Base-by-base conservation (phyloP, 2,329 filamentous ascomycete species). In the Colletotrichum nymphaeae region DNA sequence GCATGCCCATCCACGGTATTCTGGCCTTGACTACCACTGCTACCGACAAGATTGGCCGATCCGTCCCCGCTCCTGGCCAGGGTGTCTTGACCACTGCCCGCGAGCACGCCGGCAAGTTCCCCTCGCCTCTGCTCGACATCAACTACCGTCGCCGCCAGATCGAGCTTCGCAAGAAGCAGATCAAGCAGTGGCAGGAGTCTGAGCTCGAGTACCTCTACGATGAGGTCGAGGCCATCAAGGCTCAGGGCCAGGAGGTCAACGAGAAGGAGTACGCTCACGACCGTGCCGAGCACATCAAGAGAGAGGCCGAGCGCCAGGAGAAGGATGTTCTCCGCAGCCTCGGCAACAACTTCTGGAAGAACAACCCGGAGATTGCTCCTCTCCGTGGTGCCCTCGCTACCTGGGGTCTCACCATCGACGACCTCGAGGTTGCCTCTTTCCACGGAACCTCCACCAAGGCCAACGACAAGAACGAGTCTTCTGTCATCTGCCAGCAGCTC, bases 401-500 rank as follows among this genome's bases (percentile, higher is more conserved):
- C 12, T 99, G 97, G 97, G 97, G 96, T 81, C 93, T 99, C 69
- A 98, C 97, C 14, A 94, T 99, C 76, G 97, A 99, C 80, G 97
- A 99, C 79, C 91, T 99, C 46, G 93, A 89, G 78, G 95, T 99
- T 75, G 96, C 97, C 19, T 98, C 97, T 16, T 98, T 98, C 94
- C 97, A 99, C 87, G 97, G 97, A 80, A 99, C 97, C 53, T 98
- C 97, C 1, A 99, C 97, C 76, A 95, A 97, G 81, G 97, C 97
- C 78, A 99, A 99, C 84, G 97, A 99, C 88, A 98, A 98, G 92
- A 99, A 99, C 85, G 97, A 99, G 84, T 98, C 97, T 22, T 95
- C 95, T 67, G 97, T 98, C 80, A 93, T 99, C 79, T 98, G 96
- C 88, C 92, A 98, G 83, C 97, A 99, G 86, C 91, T 99, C 84